These are phyloP conservation scores for Suhomyces taliae DNA, from an alignment of 1,139 yeast species.

Conservation along the genomic window DNA sequence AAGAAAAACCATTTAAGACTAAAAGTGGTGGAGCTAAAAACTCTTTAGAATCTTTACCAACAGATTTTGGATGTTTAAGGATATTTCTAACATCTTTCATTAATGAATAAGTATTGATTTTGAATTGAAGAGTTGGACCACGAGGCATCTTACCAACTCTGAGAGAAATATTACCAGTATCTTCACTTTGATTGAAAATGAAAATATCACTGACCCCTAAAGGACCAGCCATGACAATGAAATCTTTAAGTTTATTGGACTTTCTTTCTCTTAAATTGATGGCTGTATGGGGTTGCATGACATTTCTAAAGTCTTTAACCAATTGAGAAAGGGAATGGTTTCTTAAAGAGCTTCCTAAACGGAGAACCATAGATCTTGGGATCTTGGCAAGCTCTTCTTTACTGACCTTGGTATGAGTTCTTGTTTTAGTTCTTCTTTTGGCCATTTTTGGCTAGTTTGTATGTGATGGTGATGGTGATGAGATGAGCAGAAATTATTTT, in stretches of 20 bases:
- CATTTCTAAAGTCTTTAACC: constrained; percentile 81
- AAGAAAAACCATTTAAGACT: constrained; percentile 82
- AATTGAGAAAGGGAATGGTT: constrained; percentile 82
- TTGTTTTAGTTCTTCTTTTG: constrained; percentile 59
- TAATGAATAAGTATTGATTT: constrained; percentile 72
- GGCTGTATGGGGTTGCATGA: constrained; percentile 98
- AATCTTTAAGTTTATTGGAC: constrained; percentile 83
- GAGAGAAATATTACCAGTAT: constrained; percentile 76
- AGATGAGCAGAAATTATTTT: not conserved
- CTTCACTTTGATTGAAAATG: constrained; percentile 79
- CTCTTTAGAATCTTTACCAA: constrained; percentile 62
- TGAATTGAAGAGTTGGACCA: constrained; percentile 91
- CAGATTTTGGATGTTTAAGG: constrained; percentile 68
- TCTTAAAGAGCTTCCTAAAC: constrained; percentile 75
- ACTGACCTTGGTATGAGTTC: constrained; percentile 74
- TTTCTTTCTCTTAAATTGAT: constrained; percentile 83
- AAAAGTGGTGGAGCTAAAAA: constrained; percentile 80
- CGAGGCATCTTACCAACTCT: constrained; percentile 86
- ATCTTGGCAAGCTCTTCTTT: constrained; percentile 72
- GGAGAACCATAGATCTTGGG: constrained; percentile 91
- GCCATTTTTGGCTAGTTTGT: constrained; percentile 29
- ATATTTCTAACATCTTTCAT: constrained; percentile 77
- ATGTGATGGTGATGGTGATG: not conserved
- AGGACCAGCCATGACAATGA: constrained; percentile 96
- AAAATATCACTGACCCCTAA: constrained; percentile 87